phyloP scores from a whole-genome alignment of 2,329 filamentous ascomycete species.

The Aspergillus ochraceus region DNA sequence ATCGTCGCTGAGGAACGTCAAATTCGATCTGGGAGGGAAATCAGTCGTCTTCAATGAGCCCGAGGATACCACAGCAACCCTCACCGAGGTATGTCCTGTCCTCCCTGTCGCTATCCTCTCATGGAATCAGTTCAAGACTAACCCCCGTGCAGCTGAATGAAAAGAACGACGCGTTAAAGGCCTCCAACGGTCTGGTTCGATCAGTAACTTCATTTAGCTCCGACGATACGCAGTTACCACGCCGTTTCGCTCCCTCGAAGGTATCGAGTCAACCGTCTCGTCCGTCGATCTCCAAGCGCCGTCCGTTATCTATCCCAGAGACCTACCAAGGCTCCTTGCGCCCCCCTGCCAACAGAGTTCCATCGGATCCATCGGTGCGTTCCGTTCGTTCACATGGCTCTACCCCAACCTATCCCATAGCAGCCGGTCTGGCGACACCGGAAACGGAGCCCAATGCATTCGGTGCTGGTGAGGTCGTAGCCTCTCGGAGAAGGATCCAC shows the following conservation, averaged over 20 bases:
- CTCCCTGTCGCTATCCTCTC: neutral
- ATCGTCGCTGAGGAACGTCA: slow-evolving; percentile 72
- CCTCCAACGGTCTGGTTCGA: slow-evolving; percentile 50
- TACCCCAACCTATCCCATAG: slow-evolving; percentile 26
- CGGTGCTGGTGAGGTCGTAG: slow-evolving; percentile 24
- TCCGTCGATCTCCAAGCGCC: slow-evolving; percentile 41
- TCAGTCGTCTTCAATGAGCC: slow-evolving; percentile 64
- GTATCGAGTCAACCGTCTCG: slow-evolving; percentile 25
- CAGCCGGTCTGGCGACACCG: slow-evolving; percentile 41
- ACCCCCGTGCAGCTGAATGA: slow-evolving; percentile 41
- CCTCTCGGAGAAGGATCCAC: slow-evolving; percentile 32
- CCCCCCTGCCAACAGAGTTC: slow-evolving; percentile 33
- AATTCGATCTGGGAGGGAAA: slow-evolving; percentile 66
- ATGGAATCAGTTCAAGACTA: neutral
- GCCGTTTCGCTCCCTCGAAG: slow-evolving; percentile 25
- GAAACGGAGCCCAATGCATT: slow-evolving; percentile 39
- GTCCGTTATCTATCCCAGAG: slow-evolving; percentile 55
- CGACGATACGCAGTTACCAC: slow-evolving; percentile 33
- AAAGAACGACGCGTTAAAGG: slow-evolving; percentile 45
- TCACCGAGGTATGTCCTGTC: slow-evolving; percentile 51
- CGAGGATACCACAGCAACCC: slow-evolving; percentile 55
- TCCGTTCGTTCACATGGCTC: slow-evolving; percentile 37
- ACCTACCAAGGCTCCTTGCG: slow-evolving; percentile 48
- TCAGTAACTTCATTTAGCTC: slow-evolving; percentile 47
- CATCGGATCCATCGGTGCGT: slow-evolving; percentile 53